Evolutionary conservation across 441 rosid species (phyloP).

Genomic region (Isatis lusitanica): DNA sequence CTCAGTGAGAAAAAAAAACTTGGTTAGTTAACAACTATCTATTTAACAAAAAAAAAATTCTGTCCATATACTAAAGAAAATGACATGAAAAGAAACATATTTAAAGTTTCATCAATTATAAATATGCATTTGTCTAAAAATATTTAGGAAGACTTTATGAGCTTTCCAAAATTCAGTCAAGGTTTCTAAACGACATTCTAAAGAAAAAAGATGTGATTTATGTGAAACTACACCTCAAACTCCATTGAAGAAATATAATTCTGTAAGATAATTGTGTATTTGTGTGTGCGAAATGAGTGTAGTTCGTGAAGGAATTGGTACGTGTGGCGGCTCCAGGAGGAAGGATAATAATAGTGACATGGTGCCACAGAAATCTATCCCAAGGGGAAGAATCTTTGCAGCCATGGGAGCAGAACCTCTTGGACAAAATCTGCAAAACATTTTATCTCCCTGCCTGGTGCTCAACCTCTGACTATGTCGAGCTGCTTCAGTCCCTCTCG

Average conservation of each 20-base stretch:
- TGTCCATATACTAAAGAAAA: not conserved
- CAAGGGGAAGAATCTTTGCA: constrained; percentile 62
- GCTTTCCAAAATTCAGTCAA: not conserved
- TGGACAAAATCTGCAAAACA: constrained; percentile 66
- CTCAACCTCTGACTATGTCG: constrained; percentile 73
- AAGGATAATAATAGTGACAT: constrained; percentile 77
- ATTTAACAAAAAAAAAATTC: not conserved
- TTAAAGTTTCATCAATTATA: not conserved
- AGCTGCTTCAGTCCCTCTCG: constrained; percentile 51
- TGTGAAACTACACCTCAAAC: not conserved
- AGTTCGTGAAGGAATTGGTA: constrained; percentile 75
- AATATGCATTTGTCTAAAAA: not conserved
- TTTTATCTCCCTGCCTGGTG: constrained; percentile 91
- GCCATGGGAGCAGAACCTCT: constrained; percentile 66
- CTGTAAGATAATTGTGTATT: no score
- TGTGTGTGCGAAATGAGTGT: constrained; percentile 22
- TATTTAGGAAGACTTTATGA: not conserved
- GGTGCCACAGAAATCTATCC: constrained; percentile 85
- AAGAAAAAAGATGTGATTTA: not conserved
- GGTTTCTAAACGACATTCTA: not conserved
- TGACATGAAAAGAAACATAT: not conserved
- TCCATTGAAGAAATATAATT: not conserved
- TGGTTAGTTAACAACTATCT: not conserved
- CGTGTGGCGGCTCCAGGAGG: constrained; percentile 90
- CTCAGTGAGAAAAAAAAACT: not conserved